Evolutionary conservation across 2,329 filamentous ascomycete species (phyloP).

Genomic region (Fusarium pseudocircinatum): DNA sequence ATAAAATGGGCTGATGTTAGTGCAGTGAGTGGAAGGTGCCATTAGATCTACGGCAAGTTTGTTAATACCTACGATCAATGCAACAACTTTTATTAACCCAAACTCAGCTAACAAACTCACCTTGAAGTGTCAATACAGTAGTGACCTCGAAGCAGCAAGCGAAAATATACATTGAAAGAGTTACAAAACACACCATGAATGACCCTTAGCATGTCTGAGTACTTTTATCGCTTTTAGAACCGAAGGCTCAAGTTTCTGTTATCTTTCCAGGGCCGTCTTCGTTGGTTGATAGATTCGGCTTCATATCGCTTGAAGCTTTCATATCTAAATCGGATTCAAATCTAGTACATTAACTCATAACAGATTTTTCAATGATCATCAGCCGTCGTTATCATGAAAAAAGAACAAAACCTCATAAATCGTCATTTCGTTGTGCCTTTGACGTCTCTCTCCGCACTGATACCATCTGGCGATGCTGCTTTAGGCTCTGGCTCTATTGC

Average conservation of each 20-base stretch:
- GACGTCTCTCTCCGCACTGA: neutral
- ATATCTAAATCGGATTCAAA: neutral
- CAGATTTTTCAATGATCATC: constrained; percentile 1
- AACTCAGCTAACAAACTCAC: neutral
- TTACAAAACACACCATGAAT: neutral
- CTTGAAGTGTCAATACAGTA: neutral
- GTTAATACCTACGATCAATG: neutral
- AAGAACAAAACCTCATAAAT: constrained; percentile 24
- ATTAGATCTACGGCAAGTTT: neutral
- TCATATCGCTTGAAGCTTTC: neutral
- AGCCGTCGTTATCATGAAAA: constrained; percentile 20
- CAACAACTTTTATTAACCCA: neutral
- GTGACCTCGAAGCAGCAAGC: neutral
- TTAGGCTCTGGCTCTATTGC: constrained; percentile 1
- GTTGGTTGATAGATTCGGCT: neutral
- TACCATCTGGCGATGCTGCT: neutral
- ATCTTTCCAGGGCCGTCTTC: neutral
- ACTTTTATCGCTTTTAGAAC: neutral
- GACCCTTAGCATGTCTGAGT: neutral
- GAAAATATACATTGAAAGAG: neutral
- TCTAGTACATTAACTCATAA: neutral
- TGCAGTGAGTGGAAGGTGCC: constrained; percentile 2
- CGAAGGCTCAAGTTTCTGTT: neutral
- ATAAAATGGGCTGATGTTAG: constrained; percentile 9
- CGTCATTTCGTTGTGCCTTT: constrained; percentile 21